phyloP scores from a whole-genome alignment of 257 asterid genomes.

The Ophiorrhiza pumila region DNA sequence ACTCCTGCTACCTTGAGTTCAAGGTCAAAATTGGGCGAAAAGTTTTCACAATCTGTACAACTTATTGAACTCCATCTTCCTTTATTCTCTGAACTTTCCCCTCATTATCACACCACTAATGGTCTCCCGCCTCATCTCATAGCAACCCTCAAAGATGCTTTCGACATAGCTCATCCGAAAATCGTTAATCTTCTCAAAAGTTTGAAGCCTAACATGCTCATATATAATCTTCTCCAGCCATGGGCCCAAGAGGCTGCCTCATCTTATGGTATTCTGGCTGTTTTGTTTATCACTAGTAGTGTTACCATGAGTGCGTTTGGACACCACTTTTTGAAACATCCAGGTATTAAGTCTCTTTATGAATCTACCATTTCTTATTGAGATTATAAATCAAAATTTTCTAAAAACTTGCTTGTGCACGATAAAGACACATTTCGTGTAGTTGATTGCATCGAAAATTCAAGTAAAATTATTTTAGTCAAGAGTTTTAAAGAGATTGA shows the following conservation, averaged over 20 bases:
- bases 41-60: conserved; percentile 1
- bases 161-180: conserved; percentile 6
- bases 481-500: conserved; percentile 14
- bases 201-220: conserved; percentile 11
- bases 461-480: conserved; percentile 2
- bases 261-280: background rate
- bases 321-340: background rate
- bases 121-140: conserved; percentile 17
- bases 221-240: conserved; percentile 15
- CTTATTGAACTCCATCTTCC: conserved; percentile 20
- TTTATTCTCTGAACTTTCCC: background rate
- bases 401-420: background rate
- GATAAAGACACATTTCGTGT: background rate
- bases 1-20: conserved; percentile 3
- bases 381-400: background rate
- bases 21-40: conserved; percentile 2
- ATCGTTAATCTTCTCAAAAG: background rate
- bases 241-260: conserved; percentile 12
- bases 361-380: background rate
- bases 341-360: conserved; percentile 9
- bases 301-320: background rate
- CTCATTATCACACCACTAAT: conserved; percentile 16
- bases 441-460: background rate
- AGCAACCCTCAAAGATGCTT: background rate
- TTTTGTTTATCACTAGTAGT: conserved; percentile 8